phyloP scores from a whole-genome alignment of 2,329 filamentous ascomycete genomes.

The Colletotrichum lindemuthianum region DNA sequence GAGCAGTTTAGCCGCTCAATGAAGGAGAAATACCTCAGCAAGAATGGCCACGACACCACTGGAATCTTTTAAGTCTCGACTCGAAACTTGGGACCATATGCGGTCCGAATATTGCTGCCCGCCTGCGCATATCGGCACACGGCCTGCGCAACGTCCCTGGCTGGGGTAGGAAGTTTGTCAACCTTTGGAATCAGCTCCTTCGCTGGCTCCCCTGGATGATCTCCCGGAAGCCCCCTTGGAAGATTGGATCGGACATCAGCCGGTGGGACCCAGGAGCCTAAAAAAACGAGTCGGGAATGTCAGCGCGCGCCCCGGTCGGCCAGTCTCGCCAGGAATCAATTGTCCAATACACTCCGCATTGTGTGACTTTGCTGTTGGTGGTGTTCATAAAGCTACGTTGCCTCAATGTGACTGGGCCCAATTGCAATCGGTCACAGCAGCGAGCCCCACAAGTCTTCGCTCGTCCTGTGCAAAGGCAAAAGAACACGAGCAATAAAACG shows the following conservation, averaged over 20 bases:
- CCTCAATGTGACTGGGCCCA: neutral
- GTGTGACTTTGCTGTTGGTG: neutral
- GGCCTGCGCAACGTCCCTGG: slow-evolving; percentile 7
- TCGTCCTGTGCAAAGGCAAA: too few species aligned
- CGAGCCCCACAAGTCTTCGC: neutral
- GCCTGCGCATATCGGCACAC: neutral
- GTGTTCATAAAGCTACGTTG: slow-evolving; percentile 3
- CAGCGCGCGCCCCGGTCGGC: slow-evolving; percentile 26
- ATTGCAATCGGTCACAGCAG: slow-evolving; percentile 5
- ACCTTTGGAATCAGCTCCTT: slow-evolving; percentile 23
- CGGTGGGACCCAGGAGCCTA: slow-evolving; percentile 33
- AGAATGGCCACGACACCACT: neutral
- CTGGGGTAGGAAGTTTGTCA: slow-evolving; percentile 12
- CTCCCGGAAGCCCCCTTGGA: slow-evolving; percentile 34
- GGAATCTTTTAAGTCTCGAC: slow-evolving; percentile 13
- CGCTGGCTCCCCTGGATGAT: slow-evolving; percentile 35
- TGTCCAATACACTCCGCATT: neutral
- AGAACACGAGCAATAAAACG: neutral
- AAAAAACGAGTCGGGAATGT: slow-evolving; percentile 34
- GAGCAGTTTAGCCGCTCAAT: slow-evolving; percentile 6
- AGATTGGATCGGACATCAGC: slow-evolving; percentile 34
- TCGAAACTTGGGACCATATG: slow-evolving; percentile 2
- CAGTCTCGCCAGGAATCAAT: slow-evolving; percentile 26
- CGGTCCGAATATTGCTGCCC: too few species aligned
- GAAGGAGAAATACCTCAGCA: slow-evolving; percentile 5